Conservation (phyloP, 148 eudicot genomes). For the Heliamphora exappendiculata region DNA sequence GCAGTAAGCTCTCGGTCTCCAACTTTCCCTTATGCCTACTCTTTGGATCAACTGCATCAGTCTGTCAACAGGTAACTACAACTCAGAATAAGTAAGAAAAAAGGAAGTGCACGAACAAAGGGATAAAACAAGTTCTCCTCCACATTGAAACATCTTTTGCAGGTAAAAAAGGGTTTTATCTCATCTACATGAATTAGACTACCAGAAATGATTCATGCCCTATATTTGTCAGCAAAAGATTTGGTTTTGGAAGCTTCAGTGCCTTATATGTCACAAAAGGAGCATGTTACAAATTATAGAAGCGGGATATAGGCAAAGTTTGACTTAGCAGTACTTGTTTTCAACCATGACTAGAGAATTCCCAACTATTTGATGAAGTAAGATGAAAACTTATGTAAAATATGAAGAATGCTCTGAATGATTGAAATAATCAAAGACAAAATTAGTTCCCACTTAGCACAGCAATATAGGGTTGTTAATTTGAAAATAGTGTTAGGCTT, state of each 20-base stretch:
- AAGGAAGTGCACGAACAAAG: neutral
- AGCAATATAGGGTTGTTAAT: too few relatives aligned
- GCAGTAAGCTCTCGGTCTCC: constrained; percentile 73
- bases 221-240: neutral
- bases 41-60: constrained; percentile 95
- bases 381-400: neutral
- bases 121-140: neutral
- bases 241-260: neutral
- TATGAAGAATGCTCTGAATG: neutral
- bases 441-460: too few relatives aligned
- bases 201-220: neutral
- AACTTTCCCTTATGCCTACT: constrained; percentile 99
- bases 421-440: neutral
- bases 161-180: neutral
- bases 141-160: neutral
- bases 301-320: neutral
- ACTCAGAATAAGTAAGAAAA: neutral
- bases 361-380: neutral
- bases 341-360: neutral
- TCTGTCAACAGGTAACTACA: constrained; percentile 25
- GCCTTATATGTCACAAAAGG: neutral
- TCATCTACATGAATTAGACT: neutral
- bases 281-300: neutral
- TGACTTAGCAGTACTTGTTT: neutral
- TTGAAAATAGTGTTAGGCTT: too few relatives aligned